A percentile compares a stretch with the other conserved stretches of the same genome.
These are phyloP conservation scores for Leptographium procerum DNA, from an alignment of 2,329 filamentous ascomycete species.

Conservation along the genomic window DNA sequence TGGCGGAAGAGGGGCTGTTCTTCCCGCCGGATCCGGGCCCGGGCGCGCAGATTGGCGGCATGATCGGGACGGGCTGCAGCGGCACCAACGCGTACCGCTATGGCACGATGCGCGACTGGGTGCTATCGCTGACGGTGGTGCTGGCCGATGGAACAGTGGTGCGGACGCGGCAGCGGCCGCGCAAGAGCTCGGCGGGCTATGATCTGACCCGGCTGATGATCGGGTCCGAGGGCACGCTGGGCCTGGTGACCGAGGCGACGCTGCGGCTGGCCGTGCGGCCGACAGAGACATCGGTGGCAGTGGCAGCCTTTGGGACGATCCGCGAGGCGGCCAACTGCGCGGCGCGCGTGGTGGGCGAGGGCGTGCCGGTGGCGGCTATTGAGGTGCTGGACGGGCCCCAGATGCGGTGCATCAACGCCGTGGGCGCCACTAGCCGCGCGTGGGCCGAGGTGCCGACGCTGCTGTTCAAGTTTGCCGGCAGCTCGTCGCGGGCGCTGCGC, in stretches of 20 bases:
- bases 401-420: constrained; percentile 60
- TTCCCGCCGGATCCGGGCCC: constrained; percentile 89
- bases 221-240: constrained; percentile 83
- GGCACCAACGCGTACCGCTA: constrained; percentile 89
- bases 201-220: constrained; percentile 84
- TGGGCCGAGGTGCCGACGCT: constrained; percentile 68
- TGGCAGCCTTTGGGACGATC: constrained; percentile 48
- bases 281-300: constrained; percentile 68
- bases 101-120: constrained; percentile 93
- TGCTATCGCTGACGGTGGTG: constrained; percentile 74
- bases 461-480: constrained; percentile 78
- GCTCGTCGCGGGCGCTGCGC: constrained; percentile 52
- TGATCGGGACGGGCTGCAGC: constrained; percentile 62
- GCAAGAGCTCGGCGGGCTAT: constrained; percentile 86
- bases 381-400: constrained; percentile 89
- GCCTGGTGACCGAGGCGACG: constrained; percentile 81
- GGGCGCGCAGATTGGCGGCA: constrained; percentile 84
- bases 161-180: constrained; percentile 76
- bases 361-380: constrained; percentile 79
- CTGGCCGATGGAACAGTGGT: constrained; percentile 83
- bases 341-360: constrained; percentile 64
- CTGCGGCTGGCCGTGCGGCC: constrained; percentile 78
- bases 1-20: constrained; percentile 65
- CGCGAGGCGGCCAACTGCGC: constrained; percentile 70
- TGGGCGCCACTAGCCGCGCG: constrained; percentile 50